phyloP scores from a whole-genome alignment of 1,139 yeast species.

The Ashbya aceris region DNA sequence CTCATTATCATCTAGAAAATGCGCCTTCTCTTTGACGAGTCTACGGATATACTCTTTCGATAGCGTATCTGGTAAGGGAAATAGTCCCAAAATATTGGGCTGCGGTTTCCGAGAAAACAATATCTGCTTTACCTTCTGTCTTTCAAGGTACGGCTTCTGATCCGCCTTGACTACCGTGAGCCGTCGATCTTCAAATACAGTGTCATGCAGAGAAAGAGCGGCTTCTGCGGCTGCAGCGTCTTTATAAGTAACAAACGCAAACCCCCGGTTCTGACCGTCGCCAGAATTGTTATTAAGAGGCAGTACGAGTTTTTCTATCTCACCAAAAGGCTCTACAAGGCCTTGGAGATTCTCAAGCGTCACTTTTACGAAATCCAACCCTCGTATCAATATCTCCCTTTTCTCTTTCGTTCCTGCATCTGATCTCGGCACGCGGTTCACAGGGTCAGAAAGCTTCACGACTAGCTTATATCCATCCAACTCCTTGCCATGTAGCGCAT shows the following conservation, averaged over 20 bases:
- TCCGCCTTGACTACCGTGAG: slow-evolving; percentile 39
- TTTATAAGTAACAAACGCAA: slow-evolving; percentile 46
- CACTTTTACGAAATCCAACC: slow-evolving; percentile 38
- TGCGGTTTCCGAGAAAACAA: slow-evolving; percentile 26
- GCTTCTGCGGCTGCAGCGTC: slow-evolving; percentile 34
- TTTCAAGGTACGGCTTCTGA: slow-evolving; percentile 29
- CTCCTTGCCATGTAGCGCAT: slow-evolving; percentile 34
- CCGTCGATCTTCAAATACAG: slow-evolving; percentile 34
- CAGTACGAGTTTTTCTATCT: slow-evolving; percentile 41
- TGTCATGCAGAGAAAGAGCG: slow-evolving; percentile 36
- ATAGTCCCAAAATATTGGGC: slow-evolving; percentile 35
- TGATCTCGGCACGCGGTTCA: slow-evolving; percentile 31
- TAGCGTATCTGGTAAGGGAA: slow-evolving; percentile 40
- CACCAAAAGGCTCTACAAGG: slow-evolving; percentile 37
- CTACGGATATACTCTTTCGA: slow-evolving; percentile 35
- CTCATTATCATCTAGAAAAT: slow-evolving; percentile 28
- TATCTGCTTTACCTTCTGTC: slow-evolving; percentile 26
- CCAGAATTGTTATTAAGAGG: slow-evolving; percentile 29
- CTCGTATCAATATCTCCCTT: slow-evolving; percentile 45
- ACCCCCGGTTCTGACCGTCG: slow-evolving; percentile 37
- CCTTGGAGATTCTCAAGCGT: slow-evolving; percentile 26
- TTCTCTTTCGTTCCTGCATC: slow-evolving; percentile 41
- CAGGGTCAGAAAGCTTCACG: slow-evolving; percentile 54
- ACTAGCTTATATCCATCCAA: slow-evolving; percentile 33
- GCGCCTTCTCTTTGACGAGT: slow-evolving; percentile 33